Conservation (phyloP, 352 stramenopile species). For the Pythium scleroteichum region DNA sequence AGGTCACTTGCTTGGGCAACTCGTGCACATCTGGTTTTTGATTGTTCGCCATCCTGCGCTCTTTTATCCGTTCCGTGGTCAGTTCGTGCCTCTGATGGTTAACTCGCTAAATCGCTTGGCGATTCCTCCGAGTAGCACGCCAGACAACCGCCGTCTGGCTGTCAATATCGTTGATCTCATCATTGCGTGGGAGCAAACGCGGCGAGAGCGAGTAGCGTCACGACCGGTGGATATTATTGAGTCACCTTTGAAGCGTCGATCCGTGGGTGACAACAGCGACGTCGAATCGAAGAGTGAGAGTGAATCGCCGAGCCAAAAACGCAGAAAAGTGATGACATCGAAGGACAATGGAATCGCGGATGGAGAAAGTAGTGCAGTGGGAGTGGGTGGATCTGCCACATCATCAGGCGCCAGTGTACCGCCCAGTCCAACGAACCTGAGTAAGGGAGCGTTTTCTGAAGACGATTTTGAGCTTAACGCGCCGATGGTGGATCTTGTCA, state of each 20-base stretch:
- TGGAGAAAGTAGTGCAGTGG: constrained; percentile 10
- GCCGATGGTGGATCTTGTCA: constrained; percentile 89
- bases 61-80: constrained; percentile 91
- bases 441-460: constrained; percentile 42
- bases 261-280: background rate
- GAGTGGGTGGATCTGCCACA: background rate
- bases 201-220: constrained; percentile 60
- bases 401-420: constrained; percentile 4
- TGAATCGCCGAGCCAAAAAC: constrained; percentile 19
- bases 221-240: constrained; percentile 5
- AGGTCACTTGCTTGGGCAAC: constrained; percentile 92
- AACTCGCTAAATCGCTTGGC: constrained; percentile 95
- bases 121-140: constrained; percentile 91
- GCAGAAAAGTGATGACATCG: constrained; percentile 8
- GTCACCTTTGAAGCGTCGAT: constrained; percentile 16
- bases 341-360: background rate
- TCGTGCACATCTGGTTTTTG: constrained; percentile 98
- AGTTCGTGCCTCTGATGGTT: constrained; percentile 97
- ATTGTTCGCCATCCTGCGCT: constrained; percentile 94
- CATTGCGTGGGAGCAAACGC: constrained; percentile 93
- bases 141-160: constrained; percentile 92
- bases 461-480: constrained; percentile 88
- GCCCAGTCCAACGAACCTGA: constrained; percentile 23
- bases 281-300: constrained; percentile 12
- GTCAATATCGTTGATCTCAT: constrained; percentile 96